Conservation (phyloP, 768 basidiomycete genomes). For the Lactifluus pinguis region DNA sequence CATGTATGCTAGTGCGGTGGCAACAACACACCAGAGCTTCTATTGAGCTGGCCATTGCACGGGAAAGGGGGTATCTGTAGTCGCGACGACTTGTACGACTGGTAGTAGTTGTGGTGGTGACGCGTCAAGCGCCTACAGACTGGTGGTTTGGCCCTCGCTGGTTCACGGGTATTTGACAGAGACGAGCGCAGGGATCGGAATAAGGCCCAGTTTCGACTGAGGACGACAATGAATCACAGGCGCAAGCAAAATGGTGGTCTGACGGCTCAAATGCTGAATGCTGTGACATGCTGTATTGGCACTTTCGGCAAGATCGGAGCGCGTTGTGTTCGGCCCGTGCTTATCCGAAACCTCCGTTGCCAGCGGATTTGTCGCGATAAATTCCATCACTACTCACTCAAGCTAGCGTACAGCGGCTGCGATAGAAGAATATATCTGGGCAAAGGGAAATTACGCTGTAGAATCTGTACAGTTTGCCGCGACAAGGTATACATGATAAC, state of each 20-base stretch:
- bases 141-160: neutral
- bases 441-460: neutral
- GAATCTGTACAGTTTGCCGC: neutral
- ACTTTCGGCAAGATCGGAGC: too few species aligned
- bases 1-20: neutral
- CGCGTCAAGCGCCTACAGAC: neutral
- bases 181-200: neutral
- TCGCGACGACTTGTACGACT: neutral
- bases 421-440: neutral
- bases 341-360: too few species aligned
- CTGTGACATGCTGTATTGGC: neutral
- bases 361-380: too few species aligned
- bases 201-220: neutral
- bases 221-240: neutral
- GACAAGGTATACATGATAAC: conserved; percentile 8
- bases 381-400: neutral
- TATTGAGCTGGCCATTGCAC: conserved; percentile 4
- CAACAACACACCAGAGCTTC: conserved; percentile 9
- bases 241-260: neutral
- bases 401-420: neutral
- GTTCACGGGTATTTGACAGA: neutral
- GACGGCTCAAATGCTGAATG: neutral
- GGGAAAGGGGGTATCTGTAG: neutral
- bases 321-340: too few species aligned
- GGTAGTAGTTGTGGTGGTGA: neutral